Conservation (phyloP, 805 yeast species). For the Ogataea trehaloabstinens region DNA sequence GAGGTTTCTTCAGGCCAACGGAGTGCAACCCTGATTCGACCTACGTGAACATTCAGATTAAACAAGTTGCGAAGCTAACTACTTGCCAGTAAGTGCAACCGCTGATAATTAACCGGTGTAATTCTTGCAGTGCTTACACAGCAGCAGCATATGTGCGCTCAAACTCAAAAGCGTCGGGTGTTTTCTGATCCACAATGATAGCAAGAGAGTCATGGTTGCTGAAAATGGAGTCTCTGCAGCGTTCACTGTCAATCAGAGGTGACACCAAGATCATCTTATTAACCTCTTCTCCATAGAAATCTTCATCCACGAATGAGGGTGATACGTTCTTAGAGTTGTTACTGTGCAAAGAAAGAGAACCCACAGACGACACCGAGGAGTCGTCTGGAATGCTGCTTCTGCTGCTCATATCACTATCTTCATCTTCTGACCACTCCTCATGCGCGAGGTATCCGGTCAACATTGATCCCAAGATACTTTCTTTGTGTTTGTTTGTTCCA, state of each 20-base stretch:
- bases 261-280: not conserved
- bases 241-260: too few species aligned
- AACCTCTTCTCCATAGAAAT: not conserved
- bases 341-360: not conserved
- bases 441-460: not conserved
- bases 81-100: too few species aligned
- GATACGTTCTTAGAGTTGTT: not conserved
- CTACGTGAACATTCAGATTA: too few species aligned
- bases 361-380: slow-evolving; percentile 2
- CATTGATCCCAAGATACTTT: not conserved
- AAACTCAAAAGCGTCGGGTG: not conserved
- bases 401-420: slow-evolving; percentile 1
- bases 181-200: slow-evolving; percentile 10
- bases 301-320: not conserved
- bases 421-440: not conserved
- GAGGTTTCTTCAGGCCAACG: too few species aligned
- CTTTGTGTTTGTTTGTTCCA: not conserved
- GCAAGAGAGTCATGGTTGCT: slow-evolving; percentile 11
- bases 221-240: slow-evolving; percentile 20
- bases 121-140: too few species aligned
- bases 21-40: too few species aligned
- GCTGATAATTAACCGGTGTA: too few species aligned
- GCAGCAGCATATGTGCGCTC: too few species aligned
- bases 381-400: not conserved
- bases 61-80: too few species aligned